Percentiles rank a stretch among this genome's conserved stretches.
These are phyloP conservation scores for Amphicarpaea edgeworthii DNA, from an alignment of 306 rosid genomes.

Conservation along the genomic window DNA sequence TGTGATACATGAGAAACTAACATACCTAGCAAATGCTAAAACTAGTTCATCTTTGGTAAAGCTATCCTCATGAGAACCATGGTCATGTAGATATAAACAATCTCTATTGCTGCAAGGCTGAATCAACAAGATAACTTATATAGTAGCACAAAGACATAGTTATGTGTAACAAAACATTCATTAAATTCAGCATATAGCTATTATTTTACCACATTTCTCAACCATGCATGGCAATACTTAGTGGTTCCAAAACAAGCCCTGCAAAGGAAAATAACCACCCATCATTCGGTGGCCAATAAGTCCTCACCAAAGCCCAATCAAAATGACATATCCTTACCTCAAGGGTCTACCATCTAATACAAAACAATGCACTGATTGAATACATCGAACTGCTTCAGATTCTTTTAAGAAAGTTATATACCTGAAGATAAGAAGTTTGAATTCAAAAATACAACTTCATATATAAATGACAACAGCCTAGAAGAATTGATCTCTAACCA, in stretches of 20 bases:
- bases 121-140: constrained; percentile 41
- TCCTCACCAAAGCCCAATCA: constrained; percentile 37
- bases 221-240: constrained; percentile 70
- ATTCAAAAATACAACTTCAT: constrained; percentile 23
- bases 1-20: constrained; percentile 2
- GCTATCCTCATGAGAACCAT: constrained; percentile 65
- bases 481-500: constrained; percentile 29
- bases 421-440: constrained; percentile 46
- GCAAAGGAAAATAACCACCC: constrained; percentile 37
- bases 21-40: constrained; percentile 64
- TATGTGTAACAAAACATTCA: constrained; percentile 35
- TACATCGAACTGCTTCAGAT: constrained; percentile 61
- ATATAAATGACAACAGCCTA: constrained; percentile 29
- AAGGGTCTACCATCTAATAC: constrained; percentile 62
- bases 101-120: constrained; percentile 69
- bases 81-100: constrained; percentile 63
- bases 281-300: constrained; percentile 32
- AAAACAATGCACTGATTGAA: constrained; percentile 65
- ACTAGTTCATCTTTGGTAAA: constrained; percentile 64
- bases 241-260: constrained; percentile 73
- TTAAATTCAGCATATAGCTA: constrained; percentile 25
- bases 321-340: constrained; percentile 53
- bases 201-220: constrained; percentile 61
- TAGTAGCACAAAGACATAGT: constrained; percentile 3
- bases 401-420: constrained; percentile 64